These are phyloP conservation scores for Tubosaeta brunneosetosa DNA, from an alignment of 768 basidiomycete species.

Conservation along the genomic window DNA sequence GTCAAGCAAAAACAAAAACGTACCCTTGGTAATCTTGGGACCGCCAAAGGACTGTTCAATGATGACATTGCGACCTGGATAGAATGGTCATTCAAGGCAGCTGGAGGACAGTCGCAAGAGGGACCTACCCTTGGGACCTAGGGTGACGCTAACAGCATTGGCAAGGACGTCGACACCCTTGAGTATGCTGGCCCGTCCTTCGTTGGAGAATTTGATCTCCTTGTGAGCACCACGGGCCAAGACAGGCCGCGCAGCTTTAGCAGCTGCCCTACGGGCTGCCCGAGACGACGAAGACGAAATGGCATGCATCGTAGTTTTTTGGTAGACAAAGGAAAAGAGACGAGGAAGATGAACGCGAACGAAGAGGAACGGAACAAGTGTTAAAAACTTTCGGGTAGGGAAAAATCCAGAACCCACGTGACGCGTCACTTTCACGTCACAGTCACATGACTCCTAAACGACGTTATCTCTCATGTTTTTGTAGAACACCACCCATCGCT, in stretches of 20 bases:
- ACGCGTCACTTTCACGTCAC: conserved; percentile 4
- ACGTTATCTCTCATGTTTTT: too few relatives aligned
- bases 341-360: background rate
- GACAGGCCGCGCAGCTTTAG: conserved; percentile 50
- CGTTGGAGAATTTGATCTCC: conserved; percentile 96
- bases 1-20: conserved; percentile 13
- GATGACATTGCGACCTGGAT: conserved; percentile 89
- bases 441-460: background rate
- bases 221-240: conserved; percentile 81
- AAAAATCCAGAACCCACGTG: conserved; percentile 34
- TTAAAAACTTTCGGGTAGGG: conserved; percentile 21
- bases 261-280: conserved; percentile 63
- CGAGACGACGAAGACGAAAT: conserved; percentile 61
- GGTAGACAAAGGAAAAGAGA: conserved; percentile 5
- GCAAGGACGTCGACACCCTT: conserved; percentile 96
- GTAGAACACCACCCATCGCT: too few relatives aligned
- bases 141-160: conserved; percentile 93
- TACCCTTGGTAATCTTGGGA: conserved; percentile 95
- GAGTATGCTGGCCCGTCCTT: conserved; percentile 88
- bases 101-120: background rate
- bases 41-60: conserved; percentile 91
- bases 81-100: conserved; percentile 11
- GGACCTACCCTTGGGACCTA: conserved; percentile 85
- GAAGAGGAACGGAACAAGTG: conserved; percentile 3
- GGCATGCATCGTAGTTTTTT: conserved; percentile 55